Evolutionary conservation across 228 moss, liverwort and hornwort genomes (phyloP), one percentile per base, ranked within the genome.

Genomic region (Sphagnum fallax): DNA sequence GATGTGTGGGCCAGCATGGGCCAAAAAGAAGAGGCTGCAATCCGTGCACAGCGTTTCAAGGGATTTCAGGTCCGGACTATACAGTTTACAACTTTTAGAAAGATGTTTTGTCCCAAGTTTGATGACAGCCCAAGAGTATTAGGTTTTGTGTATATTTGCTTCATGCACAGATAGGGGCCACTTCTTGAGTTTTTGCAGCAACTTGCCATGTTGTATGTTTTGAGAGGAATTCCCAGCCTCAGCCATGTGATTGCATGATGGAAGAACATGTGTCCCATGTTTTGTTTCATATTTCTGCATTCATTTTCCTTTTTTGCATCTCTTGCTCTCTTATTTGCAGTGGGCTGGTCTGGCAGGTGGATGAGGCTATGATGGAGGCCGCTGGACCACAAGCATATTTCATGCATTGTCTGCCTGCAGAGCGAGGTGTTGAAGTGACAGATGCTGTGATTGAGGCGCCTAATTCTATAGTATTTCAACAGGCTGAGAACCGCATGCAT

Each of bases 1-100:
- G 93, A 93, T 72, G 97, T 98, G 6, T 98, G 97, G 97, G 91
- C 97, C 15, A 98, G 97, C 72, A 98, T 98, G 97, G 97, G 97
- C 48, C 93, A 93, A 77, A 98, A 98, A 53, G 91, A 98, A 70
- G 91, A 98, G 72, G 91, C 93, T 6, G 85, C 78, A 4, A 72
- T 81, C 51, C 88, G 97, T 65, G 67, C 90, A 71, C 77, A 87
- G 72, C 83, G 87, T 59, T 98, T 98, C 64, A 83, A 91, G 75
- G 91, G 87, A 52, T 98, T 98, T 67, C 93, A 94, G 91, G 93
- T 88, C 63, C 57, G 48, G 10, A 61, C 5, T 47, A 6, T 10
- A 5, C 6, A 6, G 50, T 13, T 52, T 18, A 18, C 13, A 8
- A 5, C 9, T 4, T 49, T 4, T 49, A 51, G 2, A 32, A 32